phyloP scores from a whole-genome alignment of 2,329 filamentous ascomycete species.

The Hypoxylon sp. region DNA sequence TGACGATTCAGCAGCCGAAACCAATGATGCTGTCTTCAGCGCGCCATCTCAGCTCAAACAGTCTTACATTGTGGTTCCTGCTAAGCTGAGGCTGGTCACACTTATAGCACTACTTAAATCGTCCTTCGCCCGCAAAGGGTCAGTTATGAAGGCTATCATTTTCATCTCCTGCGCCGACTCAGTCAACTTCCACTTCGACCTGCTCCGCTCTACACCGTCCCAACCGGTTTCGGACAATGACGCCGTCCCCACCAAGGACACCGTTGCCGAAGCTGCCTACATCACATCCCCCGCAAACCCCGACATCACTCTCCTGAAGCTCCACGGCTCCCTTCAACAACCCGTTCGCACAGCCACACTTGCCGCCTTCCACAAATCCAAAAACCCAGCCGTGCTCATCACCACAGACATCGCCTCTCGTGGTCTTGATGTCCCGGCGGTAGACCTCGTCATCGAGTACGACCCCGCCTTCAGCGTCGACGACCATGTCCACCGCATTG shows the following conservation, averaged over 20 bases:
- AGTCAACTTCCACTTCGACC: conserved; percentile 94
- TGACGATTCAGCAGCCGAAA: conserved; percentile 61
- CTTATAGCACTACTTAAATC: conserved; percentile 87
- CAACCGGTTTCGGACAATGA: conserved; percentile 47
- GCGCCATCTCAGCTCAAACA: conserved; percentile 96
- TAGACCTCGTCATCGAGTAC: conserved; percentile 96
- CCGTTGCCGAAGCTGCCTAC: conserved; percentile 77
- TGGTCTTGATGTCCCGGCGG: conserved; percentile 93
- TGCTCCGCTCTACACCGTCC: conserved; percentile 70
- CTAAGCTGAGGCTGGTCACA: conserved; percentile 91
- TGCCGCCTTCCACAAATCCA: conserved; percentile 80
- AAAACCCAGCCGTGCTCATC: conserved; percentile 84
- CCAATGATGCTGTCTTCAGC: conserved; percentile 74
- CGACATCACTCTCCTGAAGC: conserved; percentile 81
- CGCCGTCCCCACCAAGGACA: conserved; percentile 64
- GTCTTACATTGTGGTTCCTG: conserved; percentile 86
- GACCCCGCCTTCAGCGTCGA: conserved; percentile 94
- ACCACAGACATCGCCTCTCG: conserved; percentile 97
- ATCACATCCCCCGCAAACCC: conserved; percentile 83
- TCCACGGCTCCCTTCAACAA: conserved; percentile 93
- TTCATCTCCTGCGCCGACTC: conserved; percentile 98
- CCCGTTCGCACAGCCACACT: conserved; percentile 89
- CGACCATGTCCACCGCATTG: conserved; percentile 95
- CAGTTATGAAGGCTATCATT: conserved; percentile 95
- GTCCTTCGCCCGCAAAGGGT: conserved; percentile 88